Evolutionary conservation across 306 rosid genomes (phyloP).

Genomic region (Sphenostylis stenocarpa): DNA sequence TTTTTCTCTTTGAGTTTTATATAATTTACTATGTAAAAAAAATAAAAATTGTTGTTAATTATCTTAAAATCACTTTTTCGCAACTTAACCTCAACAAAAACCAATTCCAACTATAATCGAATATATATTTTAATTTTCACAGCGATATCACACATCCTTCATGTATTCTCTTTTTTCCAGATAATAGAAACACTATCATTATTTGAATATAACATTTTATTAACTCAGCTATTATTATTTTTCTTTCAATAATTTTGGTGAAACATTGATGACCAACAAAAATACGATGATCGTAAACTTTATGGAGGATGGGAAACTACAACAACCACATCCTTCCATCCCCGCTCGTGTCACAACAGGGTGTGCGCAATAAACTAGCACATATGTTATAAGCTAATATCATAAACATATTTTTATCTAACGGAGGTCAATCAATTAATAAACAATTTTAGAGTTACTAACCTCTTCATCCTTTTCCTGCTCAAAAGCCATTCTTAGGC

Average conservation of each 20-base stretch:
- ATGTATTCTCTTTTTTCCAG: background rate
- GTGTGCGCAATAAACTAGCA: constrained; percentile 12
- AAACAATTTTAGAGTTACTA: constrained; percentile 16
- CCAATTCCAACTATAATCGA: too few relatives aligned
- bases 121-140: too few relatives aligned
- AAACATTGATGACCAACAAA: background rate
- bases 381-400: background rate
- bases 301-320: background rate
- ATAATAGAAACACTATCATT: background rate
- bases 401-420: background rate
- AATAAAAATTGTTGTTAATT: too few relatives aligned
- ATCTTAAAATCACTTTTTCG: too few relatives aligned
- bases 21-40: too few relatives aligned
- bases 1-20: too few relatives aligned
- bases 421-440: background rate
- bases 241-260: background rate
- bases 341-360: background rate
- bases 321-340: background rate
- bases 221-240: background rate
- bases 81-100: too few relatives aligned
- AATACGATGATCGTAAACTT: background rate
- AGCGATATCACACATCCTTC: background rate
- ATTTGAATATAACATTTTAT: background rate
- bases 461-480: constrained; percentile 73
- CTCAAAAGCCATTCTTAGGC: constrained; percentile 59